phyloP scores from a whole-genome alignment of 768 basidiomycete genomes.

The Lentinula edodes region DNA sequence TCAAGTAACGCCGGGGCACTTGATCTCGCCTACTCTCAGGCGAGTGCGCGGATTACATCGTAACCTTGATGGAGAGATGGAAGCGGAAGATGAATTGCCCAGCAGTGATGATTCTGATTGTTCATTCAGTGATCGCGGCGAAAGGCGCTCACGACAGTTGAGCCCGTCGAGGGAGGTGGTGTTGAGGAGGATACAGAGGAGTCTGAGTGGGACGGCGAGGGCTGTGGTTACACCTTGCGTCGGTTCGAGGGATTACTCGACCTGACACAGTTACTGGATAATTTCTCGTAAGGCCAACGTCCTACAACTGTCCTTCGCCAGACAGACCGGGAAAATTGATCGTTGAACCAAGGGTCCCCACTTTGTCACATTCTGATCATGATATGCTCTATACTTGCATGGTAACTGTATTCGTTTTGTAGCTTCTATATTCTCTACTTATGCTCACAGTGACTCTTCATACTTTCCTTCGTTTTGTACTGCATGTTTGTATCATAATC shows the following conservation, averaged over 20 bases:
- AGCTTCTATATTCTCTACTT: too few species aligned
- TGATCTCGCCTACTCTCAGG: constrained; percentile 56
- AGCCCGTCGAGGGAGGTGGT: constrained; percentile 46
- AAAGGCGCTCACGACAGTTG: constrained; percentile 15
- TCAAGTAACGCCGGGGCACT: constrained; percentile 64
- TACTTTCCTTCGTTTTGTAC: too few species aligned
- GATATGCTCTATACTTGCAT: background rate
- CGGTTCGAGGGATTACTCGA: too few species aligned
- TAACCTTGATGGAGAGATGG: background rate
- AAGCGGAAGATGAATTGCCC: constrained; percentile 27
- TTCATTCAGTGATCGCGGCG: background rate
- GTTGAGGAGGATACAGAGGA: constrained; percentile 32
- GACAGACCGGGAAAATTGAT: too few species aligned
- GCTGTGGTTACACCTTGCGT: background rate
- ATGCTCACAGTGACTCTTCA: too few species aligned
- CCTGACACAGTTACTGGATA: background rate
- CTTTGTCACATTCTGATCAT: background rate
- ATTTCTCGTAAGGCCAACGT: too few species aligned
- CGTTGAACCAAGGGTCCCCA: too few species aligned
- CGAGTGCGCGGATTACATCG: constrained; percentile 22
- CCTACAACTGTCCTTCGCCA: too few species aligned
- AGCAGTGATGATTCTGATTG: constrained; percentile 37
- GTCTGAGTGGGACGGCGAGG: constrained; percentile 15
- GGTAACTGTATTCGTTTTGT: too few species aligned
- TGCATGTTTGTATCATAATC: too few species aligned